These are phyloP conservation scores for Cladosporium sp. DNA, from an alignment of 2,329 filamentous ascomycete genomes.

Conservation along the genomic window DNA sequence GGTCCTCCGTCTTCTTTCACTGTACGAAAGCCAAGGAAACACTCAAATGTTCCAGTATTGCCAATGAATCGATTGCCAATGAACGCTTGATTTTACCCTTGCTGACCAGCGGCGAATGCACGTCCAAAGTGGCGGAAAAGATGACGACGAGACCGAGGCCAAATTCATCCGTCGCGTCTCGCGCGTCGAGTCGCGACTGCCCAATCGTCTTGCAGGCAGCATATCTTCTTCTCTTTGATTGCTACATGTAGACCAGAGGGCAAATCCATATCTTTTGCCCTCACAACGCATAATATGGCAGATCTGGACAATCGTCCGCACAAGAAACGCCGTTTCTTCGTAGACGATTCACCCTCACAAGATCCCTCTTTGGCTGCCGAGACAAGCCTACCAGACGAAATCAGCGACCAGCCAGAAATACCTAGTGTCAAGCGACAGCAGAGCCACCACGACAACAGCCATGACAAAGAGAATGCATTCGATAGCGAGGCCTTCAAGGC, in stretches of 20 bases:
- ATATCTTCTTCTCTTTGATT: background rate
- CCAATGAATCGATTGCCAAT: background rate
- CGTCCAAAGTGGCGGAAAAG: background rate
- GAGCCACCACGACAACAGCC: background rate
- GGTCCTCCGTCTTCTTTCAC: background rate
- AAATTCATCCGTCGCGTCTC: background rate
- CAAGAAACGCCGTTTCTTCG: constrained; percentile 62
- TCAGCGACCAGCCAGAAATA: constrained; percentile 28
- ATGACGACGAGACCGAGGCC: constrained; percentile 2
- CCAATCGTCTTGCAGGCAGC: background rate
- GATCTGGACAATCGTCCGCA: constrained; percentile 50
- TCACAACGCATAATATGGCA: constrained; percentile 18
- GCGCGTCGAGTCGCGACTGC: constrained; percentile 6
- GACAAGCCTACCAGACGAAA: constrained; percentile 31
- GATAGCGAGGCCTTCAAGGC: constrained; percentile 52
- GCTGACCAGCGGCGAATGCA: background rate
- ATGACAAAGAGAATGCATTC: constrained; percentile 38
- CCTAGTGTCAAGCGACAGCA: background rate
- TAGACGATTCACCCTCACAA: constrained; percentile 42
- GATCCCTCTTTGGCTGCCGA: constrained; percentile 25
- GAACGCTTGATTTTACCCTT: background rate
- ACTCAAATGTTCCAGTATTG: background rate
- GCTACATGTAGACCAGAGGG: too few relatives aligned
- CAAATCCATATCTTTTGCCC: background rate
- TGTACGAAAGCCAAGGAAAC: background rate